A percentile compares a stretch with the other conserved stretches of the same genome.
Evolutionary conservation across 2,329 filamentous ascomycete genomes (phyloP).

Genomic region (Alternaria sp.): DNA sequence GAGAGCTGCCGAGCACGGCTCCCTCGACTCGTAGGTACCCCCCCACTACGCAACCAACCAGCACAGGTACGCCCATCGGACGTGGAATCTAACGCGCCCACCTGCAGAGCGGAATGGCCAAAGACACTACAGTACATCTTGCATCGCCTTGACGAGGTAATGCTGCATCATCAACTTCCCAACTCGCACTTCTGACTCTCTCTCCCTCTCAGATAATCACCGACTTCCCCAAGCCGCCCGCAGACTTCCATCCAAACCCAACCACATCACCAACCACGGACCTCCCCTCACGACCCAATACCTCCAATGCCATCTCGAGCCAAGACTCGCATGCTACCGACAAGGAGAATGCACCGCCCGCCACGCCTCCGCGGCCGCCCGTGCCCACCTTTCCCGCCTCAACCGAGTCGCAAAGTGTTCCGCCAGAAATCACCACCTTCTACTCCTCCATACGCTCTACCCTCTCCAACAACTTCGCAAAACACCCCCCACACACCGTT

Average conservation of each 20-base stretch:
- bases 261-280: slow-evolving; percentile 51
- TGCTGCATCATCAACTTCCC: slow-evolving; percentile 3
- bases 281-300: slow-evolving; percentile 29
- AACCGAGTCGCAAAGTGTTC: slow-evolving; percentile 41
- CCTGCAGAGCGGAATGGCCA: slow-evolving; percentile 72
- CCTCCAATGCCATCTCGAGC: slow-evolving; percentile 36
- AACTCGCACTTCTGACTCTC: background rate
- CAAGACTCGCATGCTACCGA: slow-evolving; percentile 65
- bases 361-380: slow-evolving; percentile 52
- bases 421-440: slow-evolving; percentile 44
- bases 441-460: slow-evolving; percentile 56
- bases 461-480: slow-evolving; percentile 71
- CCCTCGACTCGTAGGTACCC: slow-evolving; percentile 64
- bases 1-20: slow-evolving; percentile 65
- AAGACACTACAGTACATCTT: slow-evolving; percentile 71
- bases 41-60: slow-evolving; percentile 6
- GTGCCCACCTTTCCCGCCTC: slow-evolving; percentile 54
- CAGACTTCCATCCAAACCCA: slow-evolving; percentile 54
- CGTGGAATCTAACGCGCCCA: slow-evolving; percentile 40
- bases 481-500: slow-evolving; percentile 86
- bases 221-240: slow-evolving; percentile 73
- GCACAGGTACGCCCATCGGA: background rate
- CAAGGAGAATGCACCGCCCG: slow-evolving; percentile 72
- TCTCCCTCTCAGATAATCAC: slow-evolving; percentile 69
- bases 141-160: slow-evolving; percentile 71